Evolutionary conservation across 164 flowering plant species (phyloP), one percentile per base, ranked within the genome.

Genomic region (Stephania cephalantha): DNA sequence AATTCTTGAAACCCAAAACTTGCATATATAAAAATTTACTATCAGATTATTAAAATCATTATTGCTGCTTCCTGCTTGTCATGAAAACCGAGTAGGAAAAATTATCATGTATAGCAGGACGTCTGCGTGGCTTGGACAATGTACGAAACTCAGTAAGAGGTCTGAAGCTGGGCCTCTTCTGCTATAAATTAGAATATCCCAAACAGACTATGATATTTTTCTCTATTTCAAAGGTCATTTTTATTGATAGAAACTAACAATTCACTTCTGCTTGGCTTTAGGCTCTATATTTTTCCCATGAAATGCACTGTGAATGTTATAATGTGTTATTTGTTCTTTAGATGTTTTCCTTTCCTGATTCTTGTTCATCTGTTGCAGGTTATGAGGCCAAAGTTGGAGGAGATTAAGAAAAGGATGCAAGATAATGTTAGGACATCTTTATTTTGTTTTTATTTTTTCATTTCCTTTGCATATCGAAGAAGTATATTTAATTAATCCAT

Each of bases 301-400:
- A 61, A 7, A 6, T 9, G 1, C 25, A 61, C 20, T 18, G 9
- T 61, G 66, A 61, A 18, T 61, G 20, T 20, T 61, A 7, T n/a
- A n/a, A 18, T 61, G 9, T 61, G 25, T 61, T 20, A 61, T 18
- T 61, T 20, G 29, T 61, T 61, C 29, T 61, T 61, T 61, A n/a
- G 66, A 61, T 61, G 25, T 61, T 18, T 61, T 61, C 20, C 64
- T n/a, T 61, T 61, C 8, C 71, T 45, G 25, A 69, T n/a, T 45
- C 2, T 69, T 69, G 17, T 71, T 74, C 63, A 71, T 71, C 17
- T 74, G 69, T 11, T 81, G 82, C 85, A 92, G 97, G 29, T 88
- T 63, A 77, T 92, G 85, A 88, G 90, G 71, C 94, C 94, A 25
- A 82, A 72, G 20, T 70, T 92, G 82, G 94, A 90, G 73, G 91